phyloP scores from a whole-genome alignment of 1,139 yeast species.

The Pichia norvegensis region DNA sequence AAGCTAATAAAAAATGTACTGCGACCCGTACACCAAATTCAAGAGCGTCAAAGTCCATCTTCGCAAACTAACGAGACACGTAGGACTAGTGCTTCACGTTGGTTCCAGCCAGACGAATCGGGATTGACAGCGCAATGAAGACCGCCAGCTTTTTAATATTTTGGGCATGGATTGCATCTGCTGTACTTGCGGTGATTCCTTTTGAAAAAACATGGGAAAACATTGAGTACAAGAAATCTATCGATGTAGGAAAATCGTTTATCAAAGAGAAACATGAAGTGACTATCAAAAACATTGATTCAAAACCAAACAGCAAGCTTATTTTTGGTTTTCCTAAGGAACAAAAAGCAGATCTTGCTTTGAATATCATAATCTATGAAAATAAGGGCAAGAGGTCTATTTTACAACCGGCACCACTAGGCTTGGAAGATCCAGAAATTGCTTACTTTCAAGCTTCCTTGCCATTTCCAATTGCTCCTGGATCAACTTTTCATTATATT shows the following conservation, averaged over 20 bases:
- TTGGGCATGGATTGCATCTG: slow-evolving; percentile 2
- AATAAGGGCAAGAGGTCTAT: slow-evolving; percentile 27
- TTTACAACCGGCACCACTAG: slow-evolving; percentile 30
- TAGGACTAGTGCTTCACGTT: not conserved
- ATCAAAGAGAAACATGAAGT: slow-evolving; percentile 54
- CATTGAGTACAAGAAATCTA: slow-evolving; percentile 36
- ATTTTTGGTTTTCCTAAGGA: slow-evolving; percentile 40
- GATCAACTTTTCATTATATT: slow-evolving; percentile 41
- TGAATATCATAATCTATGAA: slow-evolving; percentile 36
- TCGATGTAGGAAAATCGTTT: slow-evolving; percentile 65
- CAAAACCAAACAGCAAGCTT: slow-evolving; percentile 49
- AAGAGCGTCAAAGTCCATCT: not conserved
- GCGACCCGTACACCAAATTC: slow-evolving; percentile 1
- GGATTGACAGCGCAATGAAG: slow-evolving; percentile 6
- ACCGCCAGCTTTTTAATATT: not conserved
- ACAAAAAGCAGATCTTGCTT: slow-evolving; percentile 39
- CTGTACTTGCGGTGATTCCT: slow-evolving; percentile 11
- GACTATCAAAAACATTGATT: slow-evolving; percentile 51
- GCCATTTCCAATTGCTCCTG: slow-evolving; percentile 63
- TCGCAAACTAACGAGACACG: not conserved
- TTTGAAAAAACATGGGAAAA: slow-evolving; percentile 39
- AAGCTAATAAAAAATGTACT: not conserved
- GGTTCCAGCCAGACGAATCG: not conserved
- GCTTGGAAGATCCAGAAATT: slow-evolving; percentile 28
- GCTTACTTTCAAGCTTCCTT: slow-evolving; percentile 43